A percentile compares a stretch with the other conserved stretches of the same genome.
phyloP scores from a whole-genome alignment of 306 rosid species.

The Ormosia emarginata region DNA sequence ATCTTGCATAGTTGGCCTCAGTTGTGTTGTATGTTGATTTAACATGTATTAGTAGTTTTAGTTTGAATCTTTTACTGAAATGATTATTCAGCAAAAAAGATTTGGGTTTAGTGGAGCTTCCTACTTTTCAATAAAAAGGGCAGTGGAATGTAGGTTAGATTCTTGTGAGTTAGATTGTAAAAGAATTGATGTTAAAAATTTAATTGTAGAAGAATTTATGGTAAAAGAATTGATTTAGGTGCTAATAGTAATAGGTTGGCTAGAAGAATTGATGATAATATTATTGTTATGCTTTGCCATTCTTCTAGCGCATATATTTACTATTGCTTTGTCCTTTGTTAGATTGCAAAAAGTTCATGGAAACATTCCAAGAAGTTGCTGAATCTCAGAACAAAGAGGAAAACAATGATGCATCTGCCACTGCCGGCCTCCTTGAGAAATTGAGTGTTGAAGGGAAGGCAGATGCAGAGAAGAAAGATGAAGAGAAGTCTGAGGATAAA shows the following conservation, averaged over 20 bases:
- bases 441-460: slow-evolving; percentile 60
- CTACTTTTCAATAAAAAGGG: background rate
- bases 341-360: slow-evolving; percentile 85
- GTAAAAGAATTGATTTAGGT: background rate
- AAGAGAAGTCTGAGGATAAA: slow-evolving; percentile 41
- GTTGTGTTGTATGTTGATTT: background rate
- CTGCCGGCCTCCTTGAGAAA: slow-evolving; percentile 69
- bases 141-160: background rate
- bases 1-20: background rate
- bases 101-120: background rate
- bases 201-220: background rate
- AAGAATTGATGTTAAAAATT: background rate
- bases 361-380: slow-evolving; percentile 74
- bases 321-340: background rate
- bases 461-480: slow-evolving; percentile 12
- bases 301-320: background rate
- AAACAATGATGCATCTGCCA: slow-evolving; percentile 52
- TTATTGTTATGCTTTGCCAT: background rate
- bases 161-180: background rate
- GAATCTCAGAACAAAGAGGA: slow-evolving; percentile 68
- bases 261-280: background rate
- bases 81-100: background rate
- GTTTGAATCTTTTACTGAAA: background rate
- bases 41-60: background rate
- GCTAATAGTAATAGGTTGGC: background rate